A percentile compares a stretch with the other conserved stretches of the same genome.
Evolutionary conservation across 108 stramenopile genomes (phyloP).

Genomic region (Aurantiochytrium sp.): DNA sequence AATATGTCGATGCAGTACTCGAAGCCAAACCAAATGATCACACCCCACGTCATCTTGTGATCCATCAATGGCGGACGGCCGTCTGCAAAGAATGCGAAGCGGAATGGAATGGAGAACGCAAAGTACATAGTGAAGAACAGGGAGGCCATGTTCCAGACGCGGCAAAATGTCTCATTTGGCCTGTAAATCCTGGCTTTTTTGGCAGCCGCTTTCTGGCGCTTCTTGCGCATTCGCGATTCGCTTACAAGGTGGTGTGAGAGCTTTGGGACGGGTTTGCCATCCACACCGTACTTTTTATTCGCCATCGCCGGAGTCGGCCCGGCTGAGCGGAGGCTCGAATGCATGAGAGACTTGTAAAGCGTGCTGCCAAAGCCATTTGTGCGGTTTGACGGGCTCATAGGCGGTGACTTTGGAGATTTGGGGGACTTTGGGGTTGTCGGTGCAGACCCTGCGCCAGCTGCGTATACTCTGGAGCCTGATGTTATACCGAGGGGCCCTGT

Average conservation of each 20-base stretch:
- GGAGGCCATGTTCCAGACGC: slow-evolving; percentile 36
- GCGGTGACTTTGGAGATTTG: too few relatives aligned
- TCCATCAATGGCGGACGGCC: background rate
- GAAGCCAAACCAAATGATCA: background rate
- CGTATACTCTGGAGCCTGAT: too few relatives aligned
- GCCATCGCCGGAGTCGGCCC: background rate
- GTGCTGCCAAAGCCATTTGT: background rate
- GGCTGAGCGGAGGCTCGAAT: background rate
- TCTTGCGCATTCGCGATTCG: background rate
- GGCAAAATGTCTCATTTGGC: slow-evolving; percentile 34
- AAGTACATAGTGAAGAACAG: slow-evolving; percentile 30
- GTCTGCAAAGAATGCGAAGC: slow-evolving; percentile 29
- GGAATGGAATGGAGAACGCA: slow-evolving; percentile 22
- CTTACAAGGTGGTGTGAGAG: background rate
- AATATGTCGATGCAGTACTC: slow-evolving; percentile 41
- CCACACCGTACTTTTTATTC: slow-evolving; percentile 39
- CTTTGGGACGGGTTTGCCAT: background rate
- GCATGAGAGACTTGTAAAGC: background rate
- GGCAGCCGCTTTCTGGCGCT: background rate
- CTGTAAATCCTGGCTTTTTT: slow-evolving; percentile 6
- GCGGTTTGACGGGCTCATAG: too few relatives aligned
- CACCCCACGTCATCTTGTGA: background rate
- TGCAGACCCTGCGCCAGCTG: too few relatives aligned
- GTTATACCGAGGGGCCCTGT: too few relatives aligned
- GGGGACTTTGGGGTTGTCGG: too few relatives aligned